Evolutionary conservation across 768 basidiomycete genomes (phyloP), one percentile per base, ranked within the genome.

Genomic region (Suillus hirtellus): DNA sequence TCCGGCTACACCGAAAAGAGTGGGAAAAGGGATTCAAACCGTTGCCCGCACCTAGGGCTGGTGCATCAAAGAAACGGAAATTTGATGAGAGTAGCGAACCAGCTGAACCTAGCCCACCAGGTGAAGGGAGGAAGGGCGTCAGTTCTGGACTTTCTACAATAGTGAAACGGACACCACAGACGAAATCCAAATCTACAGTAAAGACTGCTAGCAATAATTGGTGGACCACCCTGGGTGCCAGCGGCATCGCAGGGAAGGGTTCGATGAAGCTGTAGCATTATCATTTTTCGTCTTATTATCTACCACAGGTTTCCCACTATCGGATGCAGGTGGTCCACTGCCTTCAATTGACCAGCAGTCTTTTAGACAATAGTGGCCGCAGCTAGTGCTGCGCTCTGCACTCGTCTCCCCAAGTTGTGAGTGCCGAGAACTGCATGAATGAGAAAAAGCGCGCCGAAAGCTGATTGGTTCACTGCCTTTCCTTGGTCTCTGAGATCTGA

Each of bases 1-100:
- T 91, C 73, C 84, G 95, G 8, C 71, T 96, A 19, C 83, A 95
- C 74, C 88, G 90, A 68, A 87, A 86, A 59, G 82, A 86, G 54
- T 99, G 93, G 93, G 96, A 99, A 67, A 81, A 80, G 63, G 80
- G 81, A 24, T 66, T 65, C 34, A 69, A 55, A 54, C 50, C 59
- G 34, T 31, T 56, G 27, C 66, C 65, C 3, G 4, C 52, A 49
- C 10, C 11, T 14, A 4, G 4, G 0, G 50, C 52, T 11, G 37
- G 44, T 11, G 55, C 38, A 40, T 40, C 55, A 11, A 68, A 61
- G 63, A 71, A 70, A 63, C 69, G 68, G 42, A 68, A 65, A 61
- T 69, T 35, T 12, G 62, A 37, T 35, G 64, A 61, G 9, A 44
- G 34, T 8, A 50, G 47, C 21, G 58, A 61, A 31, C 17, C 24